Evolutionary conservation across 108 stramenopile species (phyloP).

Genomic region (Schizochytrium sp.): DNA sequence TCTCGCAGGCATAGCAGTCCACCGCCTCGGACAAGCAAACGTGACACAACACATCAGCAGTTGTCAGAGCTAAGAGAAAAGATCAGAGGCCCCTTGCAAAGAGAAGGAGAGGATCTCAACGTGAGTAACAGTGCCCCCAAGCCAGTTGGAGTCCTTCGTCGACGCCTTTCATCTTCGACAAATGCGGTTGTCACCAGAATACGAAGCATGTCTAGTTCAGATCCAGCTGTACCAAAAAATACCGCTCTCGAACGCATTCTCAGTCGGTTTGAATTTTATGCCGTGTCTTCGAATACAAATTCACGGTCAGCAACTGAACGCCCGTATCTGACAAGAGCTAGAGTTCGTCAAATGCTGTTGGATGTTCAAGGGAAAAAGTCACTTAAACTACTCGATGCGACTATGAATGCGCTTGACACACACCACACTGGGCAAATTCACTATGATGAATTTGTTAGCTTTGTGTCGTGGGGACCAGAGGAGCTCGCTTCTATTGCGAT

Average conservation of each 20-base stretch:
- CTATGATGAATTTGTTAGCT: slow-evolving; percentile 58
- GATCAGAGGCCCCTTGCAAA: not conserved
- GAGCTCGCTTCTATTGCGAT: slow-evolving; percentile 27
- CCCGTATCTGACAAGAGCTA: not conserved
- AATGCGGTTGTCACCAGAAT: too few relatives aligned
- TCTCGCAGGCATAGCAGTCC: not conserved
- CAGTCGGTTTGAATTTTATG: slow-evolving; percentile 24
- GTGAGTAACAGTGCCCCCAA: not conserved
- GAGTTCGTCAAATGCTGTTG: not conserved
- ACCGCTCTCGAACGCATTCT: slow-evolving; percentile 7
- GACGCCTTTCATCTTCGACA: too few relatives aligned
- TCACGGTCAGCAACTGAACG: not conserved
- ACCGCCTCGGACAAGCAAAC: not conserved
- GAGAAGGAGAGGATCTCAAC: not conserved
- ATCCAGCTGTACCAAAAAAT: not conserved
- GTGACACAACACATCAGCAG: not conserved
- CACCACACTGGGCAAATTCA: slow-evolving; percentile 13
- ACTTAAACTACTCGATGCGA: not conserved
- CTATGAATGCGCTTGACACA: not conserved
- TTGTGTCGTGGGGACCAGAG: not conserved
- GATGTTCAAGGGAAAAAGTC: not conserved
- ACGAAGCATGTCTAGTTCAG: too few relatives aligned
- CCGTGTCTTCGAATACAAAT: not conserved
- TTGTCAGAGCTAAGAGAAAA: not conserved
- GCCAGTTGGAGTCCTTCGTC: not conserved